These are phyloP conservation scores for Murraya paniculata DNA, from an alignment of 345 rosid species.

Conservation along the genomic window DNA sequence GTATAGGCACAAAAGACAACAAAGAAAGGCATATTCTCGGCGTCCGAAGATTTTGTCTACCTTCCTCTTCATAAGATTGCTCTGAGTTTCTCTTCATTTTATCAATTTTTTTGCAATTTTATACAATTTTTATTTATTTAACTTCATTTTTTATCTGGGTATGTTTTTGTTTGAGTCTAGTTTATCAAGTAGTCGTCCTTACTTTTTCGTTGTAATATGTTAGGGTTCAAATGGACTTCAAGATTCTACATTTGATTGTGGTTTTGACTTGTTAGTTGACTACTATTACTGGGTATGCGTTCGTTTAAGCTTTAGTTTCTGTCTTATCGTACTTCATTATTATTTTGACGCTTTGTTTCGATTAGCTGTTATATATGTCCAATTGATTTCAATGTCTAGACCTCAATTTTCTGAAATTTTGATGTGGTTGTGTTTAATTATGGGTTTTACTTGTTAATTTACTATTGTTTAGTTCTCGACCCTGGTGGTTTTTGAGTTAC, in stretches of 20 bases:
- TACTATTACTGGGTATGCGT: not conserved
- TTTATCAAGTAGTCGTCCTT: not conserved
- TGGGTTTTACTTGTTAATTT: no score
- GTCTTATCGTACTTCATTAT: not conserved
- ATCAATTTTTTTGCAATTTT: not conserved
- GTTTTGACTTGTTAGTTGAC: not conserved
- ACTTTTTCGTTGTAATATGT: no score
- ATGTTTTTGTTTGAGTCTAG: slow-evolving; percentile 9
- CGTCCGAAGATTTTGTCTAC: slow-evolving; percentile 94
- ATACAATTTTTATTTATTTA: slow-evolving; percentile 1
- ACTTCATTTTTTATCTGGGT: slow-evolving; percentile 5
- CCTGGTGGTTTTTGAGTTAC: no score
- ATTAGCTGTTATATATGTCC: not conserved
- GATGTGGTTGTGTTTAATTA: not conserved
- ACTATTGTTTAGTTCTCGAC: no score
- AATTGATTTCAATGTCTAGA: not conserved
- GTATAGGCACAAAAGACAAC: slow-evolving; percentile 32
- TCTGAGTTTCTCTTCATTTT: slow-evolving; percentile 33
- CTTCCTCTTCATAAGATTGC: slow-evolving; percentile 99
- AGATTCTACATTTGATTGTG: not conserved
- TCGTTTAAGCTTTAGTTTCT: not conserved
- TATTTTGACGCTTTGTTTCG: not conserved
- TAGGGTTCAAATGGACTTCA: no score
- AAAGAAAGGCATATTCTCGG: slow-evolving; percentile 97
- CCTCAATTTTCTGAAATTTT: not conserved